Base-by-base conservation (phyloP, 345 rosid genomes). In the Leavenworthia alabamica region DNA sequence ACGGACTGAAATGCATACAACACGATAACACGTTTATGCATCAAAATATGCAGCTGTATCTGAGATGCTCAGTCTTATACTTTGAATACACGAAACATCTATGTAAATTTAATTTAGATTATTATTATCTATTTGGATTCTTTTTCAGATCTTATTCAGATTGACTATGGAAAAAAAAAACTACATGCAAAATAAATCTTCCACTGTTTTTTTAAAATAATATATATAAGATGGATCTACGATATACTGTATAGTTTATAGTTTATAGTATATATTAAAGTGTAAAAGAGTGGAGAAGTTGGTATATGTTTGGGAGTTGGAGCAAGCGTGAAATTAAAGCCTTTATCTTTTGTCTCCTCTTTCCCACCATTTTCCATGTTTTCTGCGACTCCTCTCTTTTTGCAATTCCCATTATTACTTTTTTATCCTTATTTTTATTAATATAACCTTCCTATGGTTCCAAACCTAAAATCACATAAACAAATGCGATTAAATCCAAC, bases 311-410 rank as follows among this genome's bases (percentile, higher is more conserved):
- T 62, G 49, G 62, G 61, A 68, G 82, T 79, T 36, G 73, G 74
- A 62, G 75, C 74, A 70, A 52, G 86, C 82, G 82, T 43, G 79
- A 56, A 50, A 49, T 67, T 56, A 77, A 78, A 74, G 75, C 31
- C 32, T 66, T 73, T 67, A 55, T 56, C 72, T 66, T 61, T 44
- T 79, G 77, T 66, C 81, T 75, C 78, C 73, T 37, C 73, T 78
- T 78, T 76, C 44, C 59, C 79, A 63, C 76, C 78, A 63, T 53
- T 28, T 60, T 56, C 66, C 78, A 66, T 68, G 40, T 70, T 77
- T 73, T 72, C 71, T 55, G 83, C 76, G 52, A 55, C 68, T 71
- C 48, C 66, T 40, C 73, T 75, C 63, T 22, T 22, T 59, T 60
- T 17, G 5, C 24, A 20, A 17, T 68, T 28, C 52, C 20, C 42